Base-by-base conservation (phyloP, 1,284 basidiomycete species). In the Ustilago trichophora region DNA sequence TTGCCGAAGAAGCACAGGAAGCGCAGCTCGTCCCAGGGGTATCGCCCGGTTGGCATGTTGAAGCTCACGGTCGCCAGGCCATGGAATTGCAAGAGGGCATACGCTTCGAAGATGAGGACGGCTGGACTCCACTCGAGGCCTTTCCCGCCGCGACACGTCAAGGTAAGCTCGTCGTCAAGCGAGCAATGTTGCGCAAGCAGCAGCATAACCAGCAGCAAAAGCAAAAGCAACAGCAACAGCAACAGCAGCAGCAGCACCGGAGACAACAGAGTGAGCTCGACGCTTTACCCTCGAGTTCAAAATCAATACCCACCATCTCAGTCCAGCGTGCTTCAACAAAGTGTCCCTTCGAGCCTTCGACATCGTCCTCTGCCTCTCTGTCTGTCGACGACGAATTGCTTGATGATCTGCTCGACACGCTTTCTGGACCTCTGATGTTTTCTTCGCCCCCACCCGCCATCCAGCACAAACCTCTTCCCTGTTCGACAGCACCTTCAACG, bases 21-120 rank as follows among this genome's bases (percentile, higher is more conserved):
- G 5, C 53, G 1, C 60, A 59, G 16, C 40, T 62, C 3, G 57
- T 70, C 11, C 62, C 67, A 16, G 66, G 70, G 9, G 70, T 72
- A 1, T 69, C 66, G n/a, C 71, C 71, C 4, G 71, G 71, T 53
- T 73, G 71, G 71, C 71, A 73, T 18, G 67, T 73, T 10, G 69
- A 62, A 33, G 62, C 67, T 13, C 51, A 56, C 15, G 67, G 67
- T 49, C 40, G 42, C n/a, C 67, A 66, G 29, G 67, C 67, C 37
- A 70, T 70, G 67, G 60, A 65, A 34, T 38, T 70, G 24, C 67
- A 70, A 31, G 62, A 60, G 15, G 67, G 67, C 33, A 33, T 66
- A 11, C 63, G 63, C 6, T 53, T 44, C 45, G 32, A 54, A 18
- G 69, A 72, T 34, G 69, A 72, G 18, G 64, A 63, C n/a, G 69